phyloP scores from a whole-genome alignment of 371 early-diverging fungal species.

The Funneliformis caledonium region DNA sequence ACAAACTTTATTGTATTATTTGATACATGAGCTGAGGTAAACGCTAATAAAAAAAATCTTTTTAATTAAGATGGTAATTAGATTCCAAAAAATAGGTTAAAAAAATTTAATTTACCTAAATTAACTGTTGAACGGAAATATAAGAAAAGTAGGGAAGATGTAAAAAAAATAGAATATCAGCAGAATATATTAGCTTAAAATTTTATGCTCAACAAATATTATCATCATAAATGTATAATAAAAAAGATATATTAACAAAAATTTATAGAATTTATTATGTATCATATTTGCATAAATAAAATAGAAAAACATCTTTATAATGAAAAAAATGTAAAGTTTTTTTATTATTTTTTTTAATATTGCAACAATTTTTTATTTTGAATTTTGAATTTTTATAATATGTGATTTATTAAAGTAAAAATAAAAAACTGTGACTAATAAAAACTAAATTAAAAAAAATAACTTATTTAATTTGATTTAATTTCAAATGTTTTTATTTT shows the following conservation, averaged over 20 bases:
- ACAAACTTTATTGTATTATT: constrained; percentile 5
- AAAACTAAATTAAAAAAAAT: too few relatives aligned
- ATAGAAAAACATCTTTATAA: too few relatives aligned
- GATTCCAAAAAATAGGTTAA: constrained; percentile 14
- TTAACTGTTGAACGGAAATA: background rate
- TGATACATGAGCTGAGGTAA: background rate
- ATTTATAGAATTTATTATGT: background rate
- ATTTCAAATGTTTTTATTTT: too few relatives aligned
- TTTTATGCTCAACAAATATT: background rate
- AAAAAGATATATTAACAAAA: background rate
- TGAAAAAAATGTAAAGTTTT: too few relatives aligned
- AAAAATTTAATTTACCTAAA: constrained; percentile 7
- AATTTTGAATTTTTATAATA: too few relatives aligned
- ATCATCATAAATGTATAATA: background rate
- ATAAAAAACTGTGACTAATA: too few relatives aligned
- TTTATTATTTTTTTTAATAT: too few relatives aligned
- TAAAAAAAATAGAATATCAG: background rate
- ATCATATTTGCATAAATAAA: background rate
- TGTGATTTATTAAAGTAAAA: too few relatives aligned
- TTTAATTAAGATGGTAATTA: background rate
- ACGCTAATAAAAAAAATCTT: background rate
- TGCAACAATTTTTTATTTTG: too few relatives aligned
- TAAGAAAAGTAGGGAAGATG: constrained; percentile 1
- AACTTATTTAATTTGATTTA: too few relatives aligned
- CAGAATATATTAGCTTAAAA: background rate